Percentiles rank a stretch among this genome's conserved stretches.
Evolutionary conservation across 1,139 yeast genomes (phyloP).

Genomic region (Arxiozyma bovina): DNA sequence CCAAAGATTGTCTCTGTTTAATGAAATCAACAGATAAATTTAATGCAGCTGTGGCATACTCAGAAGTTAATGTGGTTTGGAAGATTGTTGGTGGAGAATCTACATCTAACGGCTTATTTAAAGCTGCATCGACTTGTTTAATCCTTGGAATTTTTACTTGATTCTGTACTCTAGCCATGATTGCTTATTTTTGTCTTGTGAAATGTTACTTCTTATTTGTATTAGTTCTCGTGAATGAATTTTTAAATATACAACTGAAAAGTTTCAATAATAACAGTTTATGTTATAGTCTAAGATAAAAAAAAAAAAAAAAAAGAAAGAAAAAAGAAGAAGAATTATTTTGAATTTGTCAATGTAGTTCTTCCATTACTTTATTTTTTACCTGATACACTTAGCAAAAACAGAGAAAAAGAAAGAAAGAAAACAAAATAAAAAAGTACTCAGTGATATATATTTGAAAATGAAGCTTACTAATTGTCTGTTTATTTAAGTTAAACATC

Average conservation of each 20-base stretch:
- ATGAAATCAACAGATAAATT: slow-evolving; percentile 57
- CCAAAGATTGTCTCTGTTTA: slow-evolving; percentile 46
- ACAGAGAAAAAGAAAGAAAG: too few relatives aligned
- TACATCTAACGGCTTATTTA: slow-evolving; percentile 46
- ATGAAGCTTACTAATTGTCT: too few relatives aligned
- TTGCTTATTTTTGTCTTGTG: background rate
- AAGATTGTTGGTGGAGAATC: slow-evolving; percentile 44
- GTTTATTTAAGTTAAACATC: too few relatives aligned
- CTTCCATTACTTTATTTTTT: too few relatives aligned
- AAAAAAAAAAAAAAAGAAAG: too few relatives aligned
- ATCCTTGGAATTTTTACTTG: slow-evolving; percentile 7
- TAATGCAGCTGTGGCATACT: slow-evolving; percentile 49
- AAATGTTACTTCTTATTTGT: background rate
- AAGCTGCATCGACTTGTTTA: slow-evolving; percentile 40
- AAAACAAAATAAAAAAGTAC: too few relatives aligned
- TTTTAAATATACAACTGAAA: background rate
- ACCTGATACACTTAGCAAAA: too few relatives aligned
- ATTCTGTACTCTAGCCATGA: background rate
- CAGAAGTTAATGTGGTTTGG: slow-evolving; percentile 43
- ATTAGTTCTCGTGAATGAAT: background rate
- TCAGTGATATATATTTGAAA: too few relatives aligned
- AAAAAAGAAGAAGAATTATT: too few relatives aligned
- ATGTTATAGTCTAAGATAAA: too few relatives aligned
- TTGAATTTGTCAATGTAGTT: too few relatives aligned
- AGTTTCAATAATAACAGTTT: too few relatives aligned